Conservation (phyloP, 495 filamentous ascomycete species). For the Tetracladium setigerum region DNA sequence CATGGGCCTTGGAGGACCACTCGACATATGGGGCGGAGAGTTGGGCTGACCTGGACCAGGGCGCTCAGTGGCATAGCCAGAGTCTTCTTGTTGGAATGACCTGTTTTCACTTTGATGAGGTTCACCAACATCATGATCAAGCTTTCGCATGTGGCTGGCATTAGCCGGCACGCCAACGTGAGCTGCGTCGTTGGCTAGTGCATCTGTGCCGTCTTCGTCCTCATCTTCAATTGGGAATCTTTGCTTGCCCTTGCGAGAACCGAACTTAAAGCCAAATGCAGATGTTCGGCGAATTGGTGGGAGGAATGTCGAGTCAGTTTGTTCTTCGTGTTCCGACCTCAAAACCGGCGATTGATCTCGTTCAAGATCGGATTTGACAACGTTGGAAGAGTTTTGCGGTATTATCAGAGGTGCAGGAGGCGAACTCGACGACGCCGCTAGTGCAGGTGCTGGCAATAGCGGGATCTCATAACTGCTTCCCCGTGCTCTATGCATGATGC, state of each 20-base stretch:
- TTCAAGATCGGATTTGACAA: background rate
- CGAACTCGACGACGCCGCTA: background rate
- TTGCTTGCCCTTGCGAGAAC: constrained; percentile 22
- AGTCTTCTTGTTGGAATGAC: too few relatives aligned
- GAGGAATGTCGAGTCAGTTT: constrained; percentile 29
- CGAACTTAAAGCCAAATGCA: constrained; percentile 33
- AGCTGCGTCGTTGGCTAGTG: background rate
- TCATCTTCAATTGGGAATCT: constrained; percentile 20
- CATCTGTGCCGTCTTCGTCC: constrained; percentile 11
- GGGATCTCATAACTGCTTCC: constrained; percentile 6
- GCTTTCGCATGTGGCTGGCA: constrained; percentile 8
- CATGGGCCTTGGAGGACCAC: too few relatives aligned
- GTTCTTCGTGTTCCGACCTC: constrained; percentile 1
- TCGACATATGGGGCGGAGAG: too few relatives aligned
- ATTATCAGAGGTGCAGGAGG: background rate
- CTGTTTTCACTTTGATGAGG: too few relatives aligned
- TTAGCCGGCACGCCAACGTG: background rate
- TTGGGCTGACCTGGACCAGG: too few relatives aligned
- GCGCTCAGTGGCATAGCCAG: too few relatives aligned
- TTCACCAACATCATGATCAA: too few relatives aligned
- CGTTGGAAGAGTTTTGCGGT: background rate
- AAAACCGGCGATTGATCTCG: background rate
- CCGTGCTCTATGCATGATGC: constrained; percentile 15
- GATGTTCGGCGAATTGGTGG: constrained; percentile 46
- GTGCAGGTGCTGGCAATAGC: constrained; percentile 13